Evolutionary conservation across 2,329 filamentous ascomycete genomes (phyloP), one percentile per base, ranked within the genome.

Genomic region (Fusarium guadeloupense): DNA sequence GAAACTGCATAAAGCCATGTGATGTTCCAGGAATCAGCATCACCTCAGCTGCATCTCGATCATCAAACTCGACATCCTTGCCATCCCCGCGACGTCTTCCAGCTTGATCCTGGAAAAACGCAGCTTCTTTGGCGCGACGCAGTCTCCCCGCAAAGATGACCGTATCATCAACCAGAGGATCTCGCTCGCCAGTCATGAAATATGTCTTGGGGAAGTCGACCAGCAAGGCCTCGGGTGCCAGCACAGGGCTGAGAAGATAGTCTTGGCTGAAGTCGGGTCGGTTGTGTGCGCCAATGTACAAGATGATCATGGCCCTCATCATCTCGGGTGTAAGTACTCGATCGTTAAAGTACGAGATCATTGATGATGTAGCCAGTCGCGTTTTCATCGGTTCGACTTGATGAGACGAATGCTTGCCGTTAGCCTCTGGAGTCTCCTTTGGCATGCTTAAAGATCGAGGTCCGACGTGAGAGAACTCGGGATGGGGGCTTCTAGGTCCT

Each of bases 241-340:
- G 84, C 1, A 97, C 88, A 0, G 95, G 95, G 0, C 91, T 96
- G 3, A 99, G 85, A 0, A 97, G 84, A 73, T 93, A 97, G 75
- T 99, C 94, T 7, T 91, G 92, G 23, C 87, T 87, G 74, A 99
- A 98, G 72, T 98, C 93, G 0, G 95, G 95, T 1, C 93, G 89
- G 74, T 95, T 92, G 72, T 97, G 91, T 0, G 93, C 93, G 1
- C 95, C 95, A 50, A 99, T 91, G 74, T 99, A 99, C 5, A 99
- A 82, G 64, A 99, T 96, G 64, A 99, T 97, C 93, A 99, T 98
- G 62, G 93, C 92, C 26, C 95, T 90, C 90, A 98, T 97, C 92
- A 98, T 97, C 76, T 99, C 95, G 0, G 95, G 94, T 0, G 92
- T 94, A 13, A 99, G 83, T 23, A 99, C 91, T 23, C 95, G 89